These are phyloP conservation scores for Metarhizium robertsii DNA, from an alignment of 2,329 filamentous ascomycete genomes.

Conservation along the genomic window DNA sequence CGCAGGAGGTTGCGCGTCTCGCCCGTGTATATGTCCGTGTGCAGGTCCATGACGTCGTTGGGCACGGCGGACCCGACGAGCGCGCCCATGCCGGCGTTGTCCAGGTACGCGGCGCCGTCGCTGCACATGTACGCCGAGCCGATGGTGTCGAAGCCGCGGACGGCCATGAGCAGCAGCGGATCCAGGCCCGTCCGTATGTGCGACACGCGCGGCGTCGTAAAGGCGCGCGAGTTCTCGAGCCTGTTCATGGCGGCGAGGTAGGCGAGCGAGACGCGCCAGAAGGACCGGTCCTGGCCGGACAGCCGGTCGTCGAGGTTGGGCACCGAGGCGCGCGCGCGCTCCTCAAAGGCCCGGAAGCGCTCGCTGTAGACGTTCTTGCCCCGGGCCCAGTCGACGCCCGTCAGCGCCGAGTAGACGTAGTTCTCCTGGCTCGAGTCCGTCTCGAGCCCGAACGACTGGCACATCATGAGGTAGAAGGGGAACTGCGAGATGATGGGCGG, in stretches of 20 bases:
- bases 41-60: constrained; percentile 9
- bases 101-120: constrained; percentile 7
- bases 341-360: constrained; percentile 1
- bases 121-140: constrained; percentile 8
- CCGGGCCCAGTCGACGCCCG: constrained; percentile 5
- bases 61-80: constrained; percentile 6
- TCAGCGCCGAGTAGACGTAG: constrained; percentile 7
- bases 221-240: not conserved
- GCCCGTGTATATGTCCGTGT: constrained; percentile 6
- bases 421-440: constrained; percentile 1
- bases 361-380: constrained; percentile 5
- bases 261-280: constrained; percentile 5
- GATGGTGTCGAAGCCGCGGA: constrained; percentile 5
- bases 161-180: constrained; percentile 3
- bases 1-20: constrained; percentile 7
- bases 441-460: constrained; percentile 6
- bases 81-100: constrained; percentile 6
- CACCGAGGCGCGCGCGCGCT: not conserved
- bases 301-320: constrained; percentile 4
- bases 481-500: constrained; percentile 9
- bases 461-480: constrained; percentile 10
- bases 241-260: constrained; percentile 6
- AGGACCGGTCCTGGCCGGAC: constrained; percentile 5
- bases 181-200: constrained; percentile 5
- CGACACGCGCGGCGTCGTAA: constrained; percentile 2